Evolutionary conservation across 768 basidiomycete genomes (phyloP), one percentile per base, ranked within the genome.

Genomic region (Cystoderma amianthinum): DNA sequence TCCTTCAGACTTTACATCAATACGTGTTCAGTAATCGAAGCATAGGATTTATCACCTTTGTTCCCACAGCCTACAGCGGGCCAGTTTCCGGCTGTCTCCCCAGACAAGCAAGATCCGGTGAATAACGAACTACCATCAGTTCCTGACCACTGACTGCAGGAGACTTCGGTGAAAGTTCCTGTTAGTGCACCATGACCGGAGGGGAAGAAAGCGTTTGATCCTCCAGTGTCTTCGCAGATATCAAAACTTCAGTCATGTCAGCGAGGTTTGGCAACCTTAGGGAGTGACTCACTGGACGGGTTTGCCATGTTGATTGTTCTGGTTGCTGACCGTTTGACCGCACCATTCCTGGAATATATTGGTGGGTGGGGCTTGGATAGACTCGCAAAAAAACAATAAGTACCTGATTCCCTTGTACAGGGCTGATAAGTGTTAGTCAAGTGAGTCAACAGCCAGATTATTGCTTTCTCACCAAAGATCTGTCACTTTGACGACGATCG

Each of bases 201-300:
- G 1, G 76, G 76, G 71, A 80, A 81, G 64, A 80, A 80, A 5
- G 63, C 64, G 2, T 25, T 44, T 11, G 71, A 43, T 7, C 71
- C 75, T 35, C 78, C 76, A 7, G 74, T 76, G 44, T 80, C 79
- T 37, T 70, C 58, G 51, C 78, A 81, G 32, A 81, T 68, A 53
- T 80, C 78, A 51, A 80, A 81, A 54, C 78, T 80, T 37, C 2
- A 15, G 1, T 7, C 18, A 21, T 18, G 19, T 10, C 12, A 33
- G 3, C 28, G 20, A 24, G 16, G 21, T 15, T 35, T 12, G n/a
- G 3, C 18, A 2, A n/a, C 17, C 23, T 19, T 28, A 10, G 15
- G 5, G 5, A 17, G 18, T 9, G 23, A 52, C 73, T 49, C 50
- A 78, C 77, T 80, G 78, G 50, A 77, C 68, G 10, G 68, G 54